phyloP scores from a whole-genome alignment of 805 yeast species.

The Candida manassasensis region DNA sequence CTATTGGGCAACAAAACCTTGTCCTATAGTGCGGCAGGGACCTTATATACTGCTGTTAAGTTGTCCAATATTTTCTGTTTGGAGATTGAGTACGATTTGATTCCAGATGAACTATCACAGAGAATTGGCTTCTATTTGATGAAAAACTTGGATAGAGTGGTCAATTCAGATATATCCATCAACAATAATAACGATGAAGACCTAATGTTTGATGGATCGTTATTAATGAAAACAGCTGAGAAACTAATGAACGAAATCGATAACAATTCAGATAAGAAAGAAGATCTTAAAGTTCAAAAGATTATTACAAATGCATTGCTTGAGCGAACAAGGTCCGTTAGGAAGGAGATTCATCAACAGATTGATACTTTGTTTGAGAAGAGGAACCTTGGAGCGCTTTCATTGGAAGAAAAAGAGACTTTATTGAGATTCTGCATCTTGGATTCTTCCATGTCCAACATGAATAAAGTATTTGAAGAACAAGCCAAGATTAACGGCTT shows the following conservation, averaged over 20 bases:
- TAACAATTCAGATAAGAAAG: slow-evolving; percentile 31
- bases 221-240: slow-evolving; percentile 71
- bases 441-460: slow-evolving; percentile 51
- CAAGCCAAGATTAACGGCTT: slow-evolving; percentile 17
- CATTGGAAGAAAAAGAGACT: slow-evolving; percentile 53
- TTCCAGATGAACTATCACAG: slow-evolving; percentile 48
- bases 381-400: slow-evolving; percentile 42
- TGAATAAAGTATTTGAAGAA: slow-evolving; percentile 47
- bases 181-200: slow-evolving; percentile 34
- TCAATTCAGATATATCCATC: slow-evolving; percentile 25
- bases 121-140: slow-evolving; percentile 52
- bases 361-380: slow-evolving; percentile 47
- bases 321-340: slow-evolving; percentile 45
- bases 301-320: slow-evolving; percentile 47
- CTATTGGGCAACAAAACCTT: slow-evolving; percentile 48
- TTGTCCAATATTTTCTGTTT: slow-evolving; percentile 45
- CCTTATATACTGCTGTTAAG: slow-evolving; percentile 49
- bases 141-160: slow-evolving; percentile 49
- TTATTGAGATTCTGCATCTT: slow-evolving; percentile 49
- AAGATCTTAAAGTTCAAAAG: slow-evolving; percentile 36
- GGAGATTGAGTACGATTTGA: slow-evolving; percentile 51
- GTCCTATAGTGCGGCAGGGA: slow-evolving; percentile 40
- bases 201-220: slow-evolving; percentile 68
- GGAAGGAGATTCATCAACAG: slow-evolving; percentile 47
- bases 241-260: slow-evolving; percentile 46